Percentiles rank a stretch among this genome's conserved stretches.
Evolutionary conservation across 2,329 filamentous ascomycete genomes (phyloP).

Genomic region (Knufia petricola): DNA sequence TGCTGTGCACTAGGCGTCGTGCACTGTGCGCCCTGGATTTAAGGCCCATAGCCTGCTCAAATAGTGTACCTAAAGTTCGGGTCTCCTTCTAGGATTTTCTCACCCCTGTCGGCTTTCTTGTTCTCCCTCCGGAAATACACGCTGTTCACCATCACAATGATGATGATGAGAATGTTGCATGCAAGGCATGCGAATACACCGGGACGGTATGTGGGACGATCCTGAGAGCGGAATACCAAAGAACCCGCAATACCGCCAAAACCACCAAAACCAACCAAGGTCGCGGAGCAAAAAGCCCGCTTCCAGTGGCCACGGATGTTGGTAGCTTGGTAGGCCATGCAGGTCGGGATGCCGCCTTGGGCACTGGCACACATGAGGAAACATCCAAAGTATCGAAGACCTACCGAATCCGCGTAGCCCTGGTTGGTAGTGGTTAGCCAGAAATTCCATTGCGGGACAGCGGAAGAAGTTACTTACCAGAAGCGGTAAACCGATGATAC

Average conservation of each 20-base stretch:
- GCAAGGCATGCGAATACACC: constrained; percentile 23
- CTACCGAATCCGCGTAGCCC: too few relatives aligned
- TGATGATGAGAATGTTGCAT: constrained; percentile 46
- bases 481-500: constrained; percentile 54
- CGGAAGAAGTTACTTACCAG: too few relatives aligned
- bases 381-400: too few relatives aligned
- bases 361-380: too few relatives aligned
- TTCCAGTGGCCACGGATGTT: constrained; percentile 10
- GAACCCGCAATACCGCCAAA: constrained; percentile 68
- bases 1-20: too few relatives aligned
- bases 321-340: constrained; percentile 3
- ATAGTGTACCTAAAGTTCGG: constrained; percentile 30
- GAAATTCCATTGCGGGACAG: too few relatives aligned
- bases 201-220: constrained; percentile 27
- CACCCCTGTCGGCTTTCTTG: constrained; percentile 37
- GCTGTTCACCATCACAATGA: constrained; percentile 43
- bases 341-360: too few relatives aligned
- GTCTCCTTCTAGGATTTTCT: constrained; percentile 40
- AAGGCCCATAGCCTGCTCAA: too few relatives aligned
- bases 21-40: too few relatives aligned
- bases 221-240: constrained; percentile 53
- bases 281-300: constrained; percentile 49
- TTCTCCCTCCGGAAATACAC: constrained; percentile 46
- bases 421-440: too few relatives aligned
- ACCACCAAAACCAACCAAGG: constrained; percentile 39